phyloP scores from a whole-genome alignment of 495 filamentous ascomycete species.

The Penicillium mononematosum region DNA sequence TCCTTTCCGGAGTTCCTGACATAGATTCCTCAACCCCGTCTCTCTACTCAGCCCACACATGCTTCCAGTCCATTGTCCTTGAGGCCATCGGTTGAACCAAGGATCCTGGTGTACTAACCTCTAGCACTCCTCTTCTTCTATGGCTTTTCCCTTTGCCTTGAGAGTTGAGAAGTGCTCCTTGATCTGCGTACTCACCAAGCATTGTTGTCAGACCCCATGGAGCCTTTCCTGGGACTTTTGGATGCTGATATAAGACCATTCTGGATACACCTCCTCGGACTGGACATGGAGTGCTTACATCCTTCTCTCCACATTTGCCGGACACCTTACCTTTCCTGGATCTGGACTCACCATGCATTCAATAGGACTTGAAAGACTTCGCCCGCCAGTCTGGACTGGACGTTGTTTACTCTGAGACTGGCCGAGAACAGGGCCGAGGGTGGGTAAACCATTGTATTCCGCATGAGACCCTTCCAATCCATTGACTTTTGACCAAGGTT shows the following conservation, averaged over 20 bases:
- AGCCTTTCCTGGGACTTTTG: conserved; percentile 6
- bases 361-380: conserved; percentile 98
- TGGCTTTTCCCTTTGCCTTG: neutral
- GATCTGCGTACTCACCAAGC: neutral
- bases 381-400: conserved; percentile 94
- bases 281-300: conserved; percentile 24
- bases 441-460: conserved; percentile 48
- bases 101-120: conserved; percentile 8
- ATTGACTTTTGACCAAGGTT: conserved; percentile 62
- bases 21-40: conserved; percentile 21
- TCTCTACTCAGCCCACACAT: conserved; percentile 14
- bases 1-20: conserved; percentile 47
- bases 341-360: conserved; percentile 42
- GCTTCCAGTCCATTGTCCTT: conserved; percentile 14
- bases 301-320: conserved; percentile 22
- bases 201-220: neutral
- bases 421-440: conserved; percentile 92
- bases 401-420: conserved; percentile 96
- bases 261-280: conserved; percentile 16
- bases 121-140: neutral
- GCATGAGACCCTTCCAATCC: conserved; percentile 10
- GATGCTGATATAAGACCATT: conserved; percentile 2
- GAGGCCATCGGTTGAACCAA: conserved; percentile 15
- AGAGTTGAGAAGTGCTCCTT: neutral
- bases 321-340: conserved; percentile 37